Percentiles rank a stretch among this genome's conserved stretches.
phyloP scores from a whole-genome alignment of 164 flowering plant species.

The Nymphaea colorata region DNA sequence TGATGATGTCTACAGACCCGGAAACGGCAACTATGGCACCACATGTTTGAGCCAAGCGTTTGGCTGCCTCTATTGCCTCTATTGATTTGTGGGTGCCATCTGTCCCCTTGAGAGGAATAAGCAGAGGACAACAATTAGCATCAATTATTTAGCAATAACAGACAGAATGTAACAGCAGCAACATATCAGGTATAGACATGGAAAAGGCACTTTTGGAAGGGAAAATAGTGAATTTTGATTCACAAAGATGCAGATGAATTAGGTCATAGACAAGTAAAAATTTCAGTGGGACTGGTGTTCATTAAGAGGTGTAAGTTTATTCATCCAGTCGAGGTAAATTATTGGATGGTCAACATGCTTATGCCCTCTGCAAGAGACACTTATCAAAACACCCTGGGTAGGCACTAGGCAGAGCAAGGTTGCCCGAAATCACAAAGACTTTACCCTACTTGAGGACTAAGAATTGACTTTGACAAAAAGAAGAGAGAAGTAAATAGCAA shows the following conservation, averaged over 20 bases:
- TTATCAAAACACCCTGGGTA: no score
- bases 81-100: constrained; percentile 67
- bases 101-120: constrained; percentile 40
- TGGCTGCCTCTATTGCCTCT: constrained; percentile 82
- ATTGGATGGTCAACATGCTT: no score
- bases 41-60: constrained; percentile 43
- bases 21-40: constrained; percentile 74
- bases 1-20: constrained; percentile 78
- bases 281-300: no score
- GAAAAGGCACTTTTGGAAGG: background rate
- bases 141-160: no score
- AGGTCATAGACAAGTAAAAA: background rate
- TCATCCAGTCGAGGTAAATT: no score
- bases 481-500: no score
- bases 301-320: no score
- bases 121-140: background rate
- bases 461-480: no score
- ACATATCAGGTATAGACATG: background rate
- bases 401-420: no score
- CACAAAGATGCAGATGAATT: background rate
- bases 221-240: background rate
- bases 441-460: no score
- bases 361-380: no score
- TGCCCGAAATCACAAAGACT: no score
- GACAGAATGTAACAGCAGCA: background rate